Base-by-base conservation (phyloP, 2,329 filamentous ascomycete genomes). In the Albophoma yamanashiensis region DNA sequence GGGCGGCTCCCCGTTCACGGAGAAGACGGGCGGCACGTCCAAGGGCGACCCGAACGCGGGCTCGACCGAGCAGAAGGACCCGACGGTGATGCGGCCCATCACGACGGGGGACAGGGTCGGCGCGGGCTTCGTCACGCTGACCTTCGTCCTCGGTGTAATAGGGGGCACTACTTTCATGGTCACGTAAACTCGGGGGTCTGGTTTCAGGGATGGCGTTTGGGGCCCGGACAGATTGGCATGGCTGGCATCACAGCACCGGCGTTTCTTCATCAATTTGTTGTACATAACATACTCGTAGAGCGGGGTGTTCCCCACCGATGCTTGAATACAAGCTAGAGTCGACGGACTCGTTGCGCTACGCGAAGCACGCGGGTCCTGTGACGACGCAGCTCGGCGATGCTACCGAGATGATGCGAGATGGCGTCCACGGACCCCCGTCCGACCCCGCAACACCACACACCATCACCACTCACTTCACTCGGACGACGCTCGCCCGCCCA, bases 1-100 rank as follows among this genome's bases (percentile, higher is more conserved):
- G n/a, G 67, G 66, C 2, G 68, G 71, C 17, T 71, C 71, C 1
- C 80, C 84, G 0, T 74, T 81, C 17, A 86, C 84, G 0, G 75
- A 76, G 0, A 68, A 74, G 4, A 82, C 78, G 1, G 87, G 86
- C 40, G 87, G 87, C 58, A 88, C 82, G 1, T 84, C 81, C 2
- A 68, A 74, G 58, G 82, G 82, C 12, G 65, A 86, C 60, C 71
- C 76, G 6, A 66, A 66, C 53, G 63, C 66, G 47, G 63, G 66
- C 60, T 63, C 67, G 42, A 65, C 71, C 57, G 62, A 68, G 22
- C 64, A 70, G 63, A 62, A 64, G 53, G 63, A 75, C 39, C 61
- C 67, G 45, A 64, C 63, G 17, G 67, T 61, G 53, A 62, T 67
- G 39, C 63, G 59, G 42, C 63, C 64, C 69, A 80, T 85, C 60